phyloP scores from a whole-genome alignment of 371 early-diverging fungal genomes.

The Zancudomyces culisetae region DNA sequence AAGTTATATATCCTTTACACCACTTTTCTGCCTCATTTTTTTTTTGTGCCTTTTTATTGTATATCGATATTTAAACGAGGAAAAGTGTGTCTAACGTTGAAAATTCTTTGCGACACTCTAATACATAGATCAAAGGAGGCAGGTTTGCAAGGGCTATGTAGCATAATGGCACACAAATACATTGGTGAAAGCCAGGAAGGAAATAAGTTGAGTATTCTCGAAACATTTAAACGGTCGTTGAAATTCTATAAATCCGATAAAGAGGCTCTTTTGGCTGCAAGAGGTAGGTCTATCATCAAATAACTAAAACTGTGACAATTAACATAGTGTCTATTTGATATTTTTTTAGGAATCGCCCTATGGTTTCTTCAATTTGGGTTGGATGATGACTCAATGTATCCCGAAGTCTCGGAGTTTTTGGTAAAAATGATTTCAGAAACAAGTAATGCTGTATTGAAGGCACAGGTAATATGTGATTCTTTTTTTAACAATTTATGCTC shows the following conservation, averaged over 20 bases:
- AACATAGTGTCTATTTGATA: background rate
- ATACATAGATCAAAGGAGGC: conserved; percentile 27
- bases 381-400: conserved; percentile 36
- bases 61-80: background rate
- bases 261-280: conserved; percentile 39
- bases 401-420: conserved; percentile 14
- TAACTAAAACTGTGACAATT: background rate
- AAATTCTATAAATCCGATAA: conserved; percentile 28
- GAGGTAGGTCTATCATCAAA: conserved; percentile 22
- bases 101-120: background rate
- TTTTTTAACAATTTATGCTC: no score
- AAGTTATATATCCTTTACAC: background rate
- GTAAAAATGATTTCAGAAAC: conserved; percentile 5
- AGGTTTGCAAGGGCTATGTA: conserved; percentile 22
- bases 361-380: conserved; percentile 48
- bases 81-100: background rate
- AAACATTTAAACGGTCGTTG: conserved; percentile 33
- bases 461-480: no score
- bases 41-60: background rate
- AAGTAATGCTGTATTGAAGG: conserved; percentile 5
- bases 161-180: conserved; percentile 27
- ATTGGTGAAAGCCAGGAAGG: conserved; percentile 25
- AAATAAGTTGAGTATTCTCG: conserved; percentile 25
- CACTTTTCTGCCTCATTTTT: background rate
- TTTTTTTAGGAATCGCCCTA: conserved; percentile 28